Evolutionary conservation across 331 rosid species (phyloP).

Genomic region (Cydonia oblonga): DNA sequence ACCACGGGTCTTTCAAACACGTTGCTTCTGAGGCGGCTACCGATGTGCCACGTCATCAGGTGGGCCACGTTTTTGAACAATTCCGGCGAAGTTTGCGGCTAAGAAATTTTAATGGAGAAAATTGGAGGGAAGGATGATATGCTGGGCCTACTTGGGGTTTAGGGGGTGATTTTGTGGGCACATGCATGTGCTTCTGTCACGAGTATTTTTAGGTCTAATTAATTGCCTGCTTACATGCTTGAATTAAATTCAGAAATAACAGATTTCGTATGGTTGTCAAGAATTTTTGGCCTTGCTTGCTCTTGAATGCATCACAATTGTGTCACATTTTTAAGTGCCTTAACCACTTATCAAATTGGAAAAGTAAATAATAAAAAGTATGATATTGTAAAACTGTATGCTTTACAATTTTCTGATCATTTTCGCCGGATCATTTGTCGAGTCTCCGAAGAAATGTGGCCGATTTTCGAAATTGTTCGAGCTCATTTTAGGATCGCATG

Average conservation of each 20-base stretch:
- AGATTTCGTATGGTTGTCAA: conserved; percentile 1
- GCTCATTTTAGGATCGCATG: background rate
- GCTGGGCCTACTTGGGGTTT: conserved; percentile 39
- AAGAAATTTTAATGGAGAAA: background rate
- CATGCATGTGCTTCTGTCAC: conserved; percentile 46
- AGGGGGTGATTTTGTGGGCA: conserved; percentile 36
- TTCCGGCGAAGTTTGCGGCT: conserved; percentile 44
- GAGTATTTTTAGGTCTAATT: conserved; percentile 1
- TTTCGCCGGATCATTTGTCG: background rate
- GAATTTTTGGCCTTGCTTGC: background rate
- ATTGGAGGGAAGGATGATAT: background rate
- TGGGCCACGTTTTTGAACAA: background rate
- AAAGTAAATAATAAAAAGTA: background rate
- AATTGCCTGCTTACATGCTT: background rate
- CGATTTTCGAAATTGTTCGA: too few species aligned
- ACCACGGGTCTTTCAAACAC: conserved; percentile 5
- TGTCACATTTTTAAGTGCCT: background rate
- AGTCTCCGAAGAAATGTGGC: background rate
- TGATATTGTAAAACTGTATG: background rate
- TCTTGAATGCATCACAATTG: conserved; percentile 2
- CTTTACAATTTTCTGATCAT: background rate
- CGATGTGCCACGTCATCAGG: conserved; percentile 33
- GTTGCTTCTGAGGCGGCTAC: background rate
- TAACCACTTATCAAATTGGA: background rate
- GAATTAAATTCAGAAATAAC: background rate